Conservation (phyloP, 2,329 filamentous ascomycete genomes). For the Dendrostoma leiphaemia region DNA sequence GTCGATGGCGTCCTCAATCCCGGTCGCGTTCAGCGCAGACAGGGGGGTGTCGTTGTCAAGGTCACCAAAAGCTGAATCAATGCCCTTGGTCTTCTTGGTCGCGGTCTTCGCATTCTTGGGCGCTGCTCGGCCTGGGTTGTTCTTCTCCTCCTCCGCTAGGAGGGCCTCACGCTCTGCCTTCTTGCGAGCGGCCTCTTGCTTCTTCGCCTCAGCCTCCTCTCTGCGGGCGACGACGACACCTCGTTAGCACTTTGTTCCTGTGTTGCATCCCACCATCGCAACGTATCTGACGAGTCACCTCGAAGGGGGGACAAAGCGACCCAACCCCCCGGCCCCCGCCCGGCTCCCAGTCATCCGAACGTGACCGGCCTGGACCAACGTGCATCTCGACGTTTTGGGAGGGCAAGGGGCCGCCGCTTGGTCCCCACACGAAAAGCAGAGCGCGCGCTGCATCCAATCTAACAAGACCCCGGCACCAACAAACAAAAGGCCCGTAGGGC, state of each 20-base stretch:
- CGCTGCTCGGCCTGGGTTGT: conserved; percentile 51
- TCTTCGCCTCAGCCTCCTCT: conserved; percentile 81
- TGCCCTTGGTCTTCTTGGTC: conserved; percentile 65
- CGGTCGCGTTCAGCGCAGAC: conserved; percentile 70
- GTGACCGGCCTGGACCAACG: neutral
- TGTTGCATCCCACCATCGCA: neutral
- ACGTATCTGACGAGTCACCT: no score
- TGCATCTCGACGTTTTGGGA: neutral
- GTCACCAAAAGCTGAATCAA: conserved; percentile 63
- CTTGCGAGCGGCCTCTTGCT: conserved; percentile 77
- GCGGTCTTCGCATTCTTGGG: conserved; percentile 69
- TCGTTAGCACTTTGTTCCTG: neutral
- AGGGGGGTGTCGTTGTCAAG: conserved; percentile 62
- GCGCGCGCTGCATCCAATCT: no score
- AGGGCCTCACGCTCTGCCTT: conserved; percentile 90
- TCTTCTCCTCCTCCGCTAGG: conserved; percentile 77
- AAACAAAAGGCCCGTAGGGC: no score
- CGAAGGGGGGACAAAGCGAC: neutral
- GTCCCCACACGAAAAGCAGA: no score
- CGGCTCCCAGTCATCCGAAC: no score
- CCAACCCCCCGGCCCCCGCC: neutral
- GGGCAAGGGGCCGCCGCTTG: no score
- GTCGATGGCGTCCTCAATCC: conserved; percentile 92
- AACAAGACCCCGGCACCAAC: no score
- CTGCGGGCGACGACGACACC: conserved; percentile 44